phyloP scores from a whole-genome alignment of 1,284 basidiomycete genomes.

The Testicularia cyperi region DNA sequence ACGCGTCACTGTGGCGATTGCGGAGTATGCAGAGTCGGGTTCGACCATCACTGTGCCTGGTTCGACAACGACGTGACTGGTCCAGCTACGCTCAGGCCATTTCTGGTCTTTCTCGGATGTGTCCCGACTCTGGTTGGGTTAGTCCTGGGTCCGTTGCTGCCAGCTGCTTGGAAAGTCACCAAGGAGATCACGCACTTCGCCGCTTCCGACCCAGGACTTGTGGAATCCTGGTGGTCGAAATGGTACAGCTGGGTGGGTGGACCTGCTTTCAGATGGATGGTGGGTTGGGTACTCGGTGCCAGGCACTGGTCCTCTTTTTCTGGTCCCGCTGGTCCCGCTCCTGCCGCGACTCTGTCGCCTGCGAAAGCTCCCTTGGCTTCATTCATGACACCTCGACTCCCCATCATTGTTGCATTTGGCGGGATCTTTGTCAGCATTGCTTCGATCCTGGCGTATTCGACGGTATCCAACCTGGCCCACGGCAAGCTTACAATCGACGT shows the following conservation, averaged over 20 bases:
- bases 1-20: conserved; percentile 38
- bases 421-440: conserved; percentile 13
- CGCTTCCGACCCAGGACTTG: neutral
- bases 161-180: conserved; percentile 4
- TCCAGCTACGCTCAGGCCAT: conserved; percentile 10
- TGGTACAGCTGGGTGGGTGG: conserved; percentile 35
- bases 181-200: conserved; percentile 1
- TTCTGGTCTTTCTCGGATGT: conserved; percentile 11
- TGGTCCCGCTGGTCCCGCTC: too few relatives aligned
- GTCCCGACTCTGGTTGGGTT: conserved; percentile 13
- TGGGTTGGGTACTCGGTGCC: conserved; percentile 6
- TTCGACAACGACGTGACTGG: conserved; percentile 36
- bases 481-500: conserved; percentile 25
- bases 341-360: too few relatives aligned
- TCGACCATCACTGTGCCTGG: conserved; percentile 44
- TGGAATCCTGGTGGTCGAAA: conserved; percentile 5
- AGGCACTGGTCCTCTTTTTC: neutral
- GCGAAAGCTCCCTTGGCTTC: neutral
- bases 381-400: conserved; percentile 3
- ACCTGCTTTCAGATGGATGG: conserved; percentile 17
- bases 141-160: conserved; percentile 12
- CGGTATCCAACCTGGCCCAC: neutral
- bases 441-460: conserved; percentile 4
- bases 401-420: conserved; percentile 4
- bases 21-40: conserved; percentile 20